Percentiles rank a stretch among this genome's conserved stretches.
Evolutionary conservation across 495 filamentous ascomycete genomes (phyloP).

Genomic region (Neurospora sp.): DNA sequence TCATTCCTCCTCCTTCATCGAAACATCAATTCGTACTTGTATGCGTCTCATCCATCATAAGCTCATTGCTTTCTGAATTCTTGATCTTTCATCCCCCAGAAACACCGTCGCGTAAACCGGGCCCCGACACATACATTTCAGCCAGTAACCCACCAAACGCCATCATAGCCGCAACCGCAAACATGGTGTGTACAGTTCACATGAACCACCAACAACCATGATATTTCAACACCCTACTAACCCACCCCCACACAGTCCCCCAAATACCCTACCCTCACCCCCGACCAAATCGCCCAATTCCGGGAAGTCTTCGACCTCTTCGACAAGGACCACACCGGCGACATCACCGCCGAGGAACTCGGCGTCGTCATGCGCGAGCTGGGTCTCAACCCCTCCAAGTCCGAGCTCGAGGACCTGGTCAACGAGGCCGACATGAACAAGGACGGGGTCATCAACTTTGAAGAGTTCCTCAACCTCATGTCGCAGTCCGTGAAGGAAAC

Average conservation of each 20-base stretch:
- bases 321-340: constrained; percentile 81
- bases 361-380: constrained; percentile 36
- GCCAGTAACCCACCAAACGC: neutral
- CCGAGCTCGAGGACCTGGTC: constrained; percentile 37
- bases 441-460: constrained; percentile 36
- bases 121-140: neutral
- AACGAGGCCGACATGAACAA: constrained; percentile 37
- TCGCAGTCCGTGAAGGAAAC: constrained; percentile 26
- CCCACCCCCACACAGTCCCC: neutral
- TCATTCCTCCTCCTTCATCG: neutral
- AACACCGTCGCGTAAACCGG: neutral
- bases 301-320: constrained; percentile 91
- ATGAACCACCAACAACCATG: neutral
- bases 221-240: neutral
- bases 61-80: neutral
- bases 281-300: constrained; percentile 72
- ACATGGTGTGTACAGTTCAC: neutral
- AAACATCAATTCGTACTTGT: neutral
- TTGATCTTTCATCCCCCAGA: neutral
- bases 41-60: neutral
- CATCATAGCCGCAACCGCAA: neutral
- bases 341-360: constrained; percentile 34
- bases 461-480: constrained; percentile 42
- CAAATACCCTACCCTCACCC: neutral
- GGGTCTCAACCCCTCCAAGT: constrained; percentile 32